Percentiles rank a stretch among this genome's conserved stretches.
Conservation (phyloP, 2,329 filamentous ascomycete species). For the Bipolaris bicolor region DNA sequence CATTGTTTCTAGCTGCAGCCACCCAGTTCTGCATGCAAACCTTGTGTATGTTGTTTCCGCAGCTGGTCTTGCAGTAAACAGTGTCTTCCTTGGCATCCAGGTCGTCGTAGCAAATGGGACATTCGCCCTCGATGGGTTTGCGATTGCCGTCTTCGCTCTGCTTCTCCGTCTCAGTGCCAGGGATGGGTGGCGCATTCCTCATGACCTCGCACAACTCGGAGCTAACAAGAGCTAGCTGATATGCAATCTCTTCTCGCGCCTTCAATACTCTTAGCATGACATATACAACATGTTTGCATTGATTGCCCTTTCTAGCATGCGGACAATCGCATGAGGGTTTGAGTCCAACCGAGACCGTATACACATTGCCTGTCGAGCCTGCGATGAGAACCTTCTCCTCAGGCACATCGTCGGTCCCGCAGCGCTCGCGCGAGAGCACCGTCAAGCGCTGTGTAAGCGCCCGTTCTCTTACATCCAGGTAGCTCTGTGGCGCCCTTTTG, state of each 20-base stretch:
- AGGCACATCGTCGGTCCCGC: slow-evolving; percentile 53
- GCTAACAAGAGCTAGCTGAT: slow-evolving; percentile 66
- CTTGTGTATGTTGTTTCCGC: slow-evolving; percentile 68
- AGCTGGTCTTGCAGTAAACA: slow-evolving; percentile 64
- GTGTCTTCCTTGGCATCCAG: slow-evolving; percentile 43
- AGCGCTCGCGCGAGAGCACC: slow-evolving; percentile 59
- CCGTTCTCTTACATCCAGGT: slow-evolving; percentile 55
- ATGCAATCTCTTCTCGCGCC: slow-evolving; percentile 61
- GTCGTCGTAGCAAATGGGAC: slow-evolving; percentile 62
- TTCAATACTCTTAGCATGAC: slow-evolving; percentile 65
- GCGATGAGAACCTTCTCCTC: slow-evolving; percentile 64
- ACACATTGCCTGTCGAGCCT: slow-evolving; percentile 67
- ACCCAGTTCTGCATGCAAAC: slow-evolving; percentile 63
- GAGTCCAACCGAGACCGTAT: slow-evolving; percentile 61
- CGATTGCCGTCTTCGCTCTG: slow-evolving; percentile 53
- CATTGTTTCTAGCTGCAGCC: slow-evolving; percentile 36
- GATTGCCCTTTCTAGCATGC: slow-evolving; percentile 60
- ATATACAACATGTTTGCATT: slow-evolving; percentile 71
- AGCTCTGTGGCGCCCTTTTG: slow-evolving; percentile 53
- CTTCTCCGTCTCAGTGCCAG: slow-evolving; percentile 45
- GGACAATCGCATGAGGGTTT: slow-evolving; percentile 63
- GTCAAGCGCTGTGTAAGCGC: slow-evolving; percentile 63
- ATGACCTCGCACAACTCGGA: slow-evolving; percentile 65
- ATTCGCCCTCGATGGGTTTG: slow-evolving; percentile 66
- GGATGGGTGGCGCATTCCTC: slow-evolving; percentile 58